Percentiles rank a stretch among this genome's conserved stretches.
phyloP scores from a whole-genome alignment of 768 basidiomycete genomes.

The Suillus placidus region DNA sequence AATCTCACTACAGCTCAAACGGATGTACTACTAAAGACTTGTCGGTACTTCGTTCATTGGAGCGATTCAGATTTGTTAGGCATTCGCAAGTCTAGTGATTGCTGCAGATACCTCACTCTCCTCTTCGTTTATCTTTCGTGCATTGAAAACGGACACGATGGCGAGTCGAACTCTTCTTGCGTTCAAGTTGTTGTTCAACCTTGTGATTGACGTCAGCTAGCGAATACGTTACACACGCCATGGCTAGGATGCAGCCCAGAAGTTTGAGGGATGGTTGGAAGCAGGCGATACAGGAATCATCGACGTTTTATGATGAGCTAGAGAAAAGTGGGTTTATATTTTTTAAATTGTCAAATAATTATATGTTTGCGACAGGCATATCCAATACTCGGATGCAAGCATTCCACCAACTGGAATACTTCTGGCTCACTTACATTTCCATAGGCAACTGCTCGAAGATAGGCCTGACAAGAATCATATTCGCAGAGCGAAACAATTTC shows the following conservation, averaged over 20 bases:
- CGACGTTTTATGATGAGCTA: neutral
- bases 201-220: neutral
- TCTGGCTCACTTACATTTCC: neutral
- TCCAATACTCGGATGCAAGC: slow-evolving; percentile 1
- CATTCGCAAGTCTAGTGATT: slow-evolving; percentile 31
- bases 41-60: slow-evolving; percentile 25
- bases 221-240: neutral
- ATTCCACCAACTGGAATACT: neutral
- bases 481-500: slow-evolving; percentile 10
- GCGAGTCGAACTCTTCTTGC: slow-evolving; percentile 20
- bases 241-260: slow-evolving; percentile 6
- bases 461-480: neutral
- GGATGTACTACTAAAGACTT: slow-evolving; percentile 23
- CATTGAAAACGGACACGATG: slow-evolving; percentile 20
- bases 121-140: slow-evolving; percentile 28
- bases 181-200: neutral
- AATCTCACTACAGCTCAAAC: slow-evolving; percentile 22
- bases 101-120: slow-evolving; percentile 30
- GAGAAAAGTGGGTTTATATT: slow-evolving; percentile 1
- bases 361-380: neutral
- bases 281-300: neutral
- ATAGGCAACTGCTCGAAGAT: neutral
- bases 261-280: slow-evolving; percentile 6
- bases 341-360: neutral
- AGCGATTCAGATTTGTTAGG: slow-evolving; percentile 26